Base-by-base conservation (phyloP, 768 basidiomycete genomes). In the Lactarius tabidus region DNA sequence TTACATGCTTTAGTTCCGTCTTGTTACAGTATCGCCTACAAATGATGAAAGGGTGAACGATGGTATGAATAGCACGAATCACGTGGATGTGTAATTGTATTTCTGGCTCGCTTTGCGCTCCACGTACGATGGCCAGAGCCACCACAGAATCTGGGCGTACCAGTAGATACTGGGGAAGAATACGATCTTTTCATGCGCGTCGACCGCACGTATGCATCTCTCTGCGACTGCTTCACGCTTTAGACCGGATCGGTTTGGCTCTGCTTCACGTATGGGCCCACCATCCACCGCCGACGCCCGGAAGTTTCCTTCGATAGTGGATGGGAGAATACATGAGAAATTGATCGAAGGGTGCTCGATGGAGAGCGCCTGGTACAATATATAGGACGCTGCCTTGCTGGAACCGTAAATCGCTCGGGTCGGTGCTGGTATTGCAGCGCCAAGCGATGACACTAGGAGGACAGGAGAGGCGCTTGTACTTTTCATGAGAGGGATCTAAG, bases 341-440 rank as follows among this genome's bases (percentile, higher is more conserved):
- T 75, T 54, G 69, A 95, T 84, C 3, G 75, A 71, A 7, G 90
- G 89, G 67, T 93, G 88, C 69, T 94, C 93, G 65, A 93, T 89
- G 5, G 91, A 78, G 36, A 94, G 84, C 0, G 88, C 80, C 74
- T 91, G 90, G 74, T 86, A 93, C 62, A 95, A 85, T 6, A 88
- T 67, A 33, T 91, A 82, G 1, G 89, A 85, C 0, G 93, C 90
- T 2, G 88, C 80, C 74, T 98, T 97, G 12, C 89, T 91, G 3
- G 93, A 85, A 0, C 83, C 85, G 72, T 98, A 98, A 39, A 98
- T 77, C 1, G 91, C 78, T 8, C 95, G 87, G 1, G 91, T 93
- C 1, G 95, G 95, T 0, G 94, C 85, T 2, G 95, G 91, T 39
- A 95, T 86, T 7, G 88, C 79, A 2, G 91, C 85, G 2, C 88